Base-by-base conservation (phyloP, 2,329 filamentous ascomycete genomes). In the Microcyclospora tardicrescens region DNA sequence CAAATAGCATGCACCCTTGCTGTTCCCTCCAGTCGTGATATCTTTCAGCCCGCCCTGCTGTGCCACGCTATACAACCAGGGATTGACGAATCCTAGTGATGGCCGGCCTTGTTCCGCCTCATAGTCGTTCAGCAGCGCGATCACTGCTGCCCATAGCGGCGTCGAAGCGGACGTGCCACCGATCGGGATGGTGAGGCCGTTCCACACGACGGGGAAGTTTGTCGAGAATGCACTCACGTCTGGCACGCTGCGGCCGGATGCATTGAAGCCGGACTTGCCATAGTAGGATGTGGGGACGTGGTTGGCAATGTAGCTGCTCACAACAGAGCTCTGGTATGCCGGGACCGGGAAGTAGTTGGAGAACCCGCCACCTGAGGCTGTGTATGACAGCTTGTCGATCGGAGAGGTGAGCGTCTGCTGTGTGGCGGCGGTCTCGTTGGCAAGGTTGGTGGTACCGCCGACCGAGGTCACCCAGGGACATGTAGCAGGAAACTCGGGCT, bases 61-160 rank as follows among this genome's bases (percentile, higher is more conserved):
- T 14, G 30, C 37, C 6, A 10, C 16, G n/a, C 31, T 34, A 16
- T 39, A 39, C 15, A 39, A n/a, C 37, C 37, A 39, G 11, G 37
- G 37, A 19, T 39, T 39, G 4, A 39, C 16, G 31, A 39, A 39
- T 10, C 37, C 37, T 6, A 39, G 32, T 14, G 30, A 5, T 28
- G 37, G 15, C 30, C 16, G 33, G 13, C 37, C 37, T 24, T 24
- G 19, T 24, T 24, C 19, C 4, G 19, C 19, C 19, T 24, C 19
- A 8, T 24, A 24, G 48, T 81, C 76, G 48, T 82, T 81, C 42
- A 81, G 61, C 4, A 81, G 65, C 1, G 71, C 63, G 34, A 82
- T 63, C 35, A 81, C 63, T 6, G 66, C 71, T 1, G 72, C 69
- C 34, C 75, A 72, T 0, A 73, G 60, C 0, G 79, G 79, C 1